Conservation (phyloP, 164 flowering plant genomes). For the Vitis rotundifolia region DNA sequence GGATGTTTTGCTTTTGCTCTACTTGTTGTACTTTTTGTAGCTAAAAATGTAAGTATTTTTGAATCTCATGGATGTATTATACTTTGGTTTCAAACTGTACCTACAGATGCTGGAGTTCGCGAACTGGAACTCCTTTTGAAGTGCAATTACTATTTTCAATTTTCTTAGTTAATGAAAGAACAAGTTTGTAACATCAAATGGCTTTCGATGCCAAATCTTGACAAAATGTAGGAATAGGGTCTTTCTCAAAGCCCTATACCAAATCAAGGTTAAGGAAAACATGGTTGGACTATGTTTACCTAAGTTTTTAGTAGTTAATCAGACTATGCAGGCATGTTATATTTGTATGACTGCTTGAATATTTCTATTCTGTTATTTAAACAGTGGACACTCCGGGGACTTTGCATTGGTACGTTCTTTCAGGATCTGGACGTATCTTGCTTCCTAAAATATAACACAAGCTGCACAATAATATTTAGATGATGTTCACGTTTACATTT, state of each 20-base stretch:
- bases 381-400: conserved; percentile 97
- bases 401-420: conserved; percentile 73
- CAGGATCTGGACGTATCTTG: conserved; percentile 1
- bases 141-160: no score
- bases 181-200: no score
- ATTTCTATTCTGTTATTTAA: conserved; percentile 3
- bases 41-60: conserved; percentile 73
- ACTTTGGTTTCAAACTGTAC: no score
- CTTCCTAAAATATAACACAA: neutral
- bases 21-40: conserved; percentile 81
- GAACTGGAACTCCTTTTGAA: no score
- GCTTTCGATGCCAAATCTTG: no score
- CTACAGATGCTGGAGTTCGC: no score
- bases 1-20: conserved; percentile 78
- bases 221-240: no score
- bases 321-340: neutral
- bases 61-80: no score
- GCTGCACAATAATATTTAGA: neutral
- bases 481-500: neutral
- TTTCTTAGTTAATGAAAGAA: no score
- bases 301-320: neutral
- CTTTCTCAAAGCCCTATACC: no score
- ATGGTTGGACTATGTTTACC: neutral
- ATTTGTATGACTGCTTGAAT: neutral
- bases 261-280: neutral